phyloP scores from a whole-genome alignment of 805 yeast species.

The Peterozyma toletana region DNA sequence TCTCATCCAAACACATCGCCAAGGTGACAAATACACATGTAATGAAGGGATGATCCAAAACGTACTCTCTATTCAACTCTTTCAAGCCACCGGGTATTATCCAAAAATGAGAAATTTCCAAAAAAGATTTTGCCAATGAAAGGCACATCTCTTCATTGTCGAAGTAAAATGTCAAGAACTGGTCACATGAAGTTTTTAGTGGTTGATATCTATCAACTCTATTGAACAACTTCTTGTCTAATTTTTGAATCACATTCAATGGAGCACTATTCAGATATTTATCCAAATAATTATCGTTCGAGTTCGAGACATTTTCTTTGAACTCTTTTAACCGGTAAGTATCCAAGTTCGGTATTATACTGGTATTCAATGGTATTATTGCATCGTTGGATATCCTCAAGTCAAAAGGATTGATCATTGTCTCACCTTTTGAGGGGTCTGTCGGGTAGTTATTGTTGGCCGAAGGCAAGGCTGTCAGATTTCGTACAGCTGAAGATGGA shows the following conservation, averaged over 20 bases:
- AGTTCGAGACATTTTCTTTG: background rate
- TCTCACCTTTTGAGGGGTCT: background rate
- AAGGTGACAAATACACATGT: conserved; percentile 33
- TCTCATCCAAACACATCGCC: conserved; percentile 39
- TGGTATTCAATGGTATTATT: background rate
- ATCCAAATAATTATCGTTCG: background rate
- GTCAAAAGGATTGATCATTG: background rate
- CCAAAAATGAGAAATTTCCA: conserved; percentile 39
- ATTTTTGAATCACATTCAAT: conserved; percentile 24
- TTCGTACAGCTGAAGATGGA: background rate
- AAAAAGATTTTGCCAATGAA: conserved; percentile 28
- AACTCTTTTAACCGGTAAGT: background rate
- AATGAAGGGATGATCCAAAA: conserved; percentile 31
- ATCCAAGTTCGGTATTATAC: background rate
- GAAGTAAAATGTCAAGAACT: conserved; percentile 29
- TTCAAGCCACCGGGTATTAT: conserved; percentile 40
- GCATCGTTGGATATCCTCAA: background rate
- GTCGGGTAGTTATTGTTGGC: background rate
- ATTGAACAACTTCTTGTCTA: conserved; percentile 32
- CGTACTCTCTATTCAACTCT: conserved; percentile 26
- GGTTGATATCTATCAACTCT: conserved; percentile 15
- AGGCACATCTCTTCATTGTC: conserved; percentile 25
- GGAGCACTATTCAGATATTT: conserved; percentile 20
- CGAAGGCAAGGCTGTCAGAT: background rate
- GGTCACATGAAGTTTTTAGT: conserved; percentile 18